Percentiles rank a stretch among this genome's conserved stretches.
Evolutionary conservation across 2,329 filamentous ascomycete genomes (phyloP).

Genomic region (Aspergillus pseudonomiae): DNA sequence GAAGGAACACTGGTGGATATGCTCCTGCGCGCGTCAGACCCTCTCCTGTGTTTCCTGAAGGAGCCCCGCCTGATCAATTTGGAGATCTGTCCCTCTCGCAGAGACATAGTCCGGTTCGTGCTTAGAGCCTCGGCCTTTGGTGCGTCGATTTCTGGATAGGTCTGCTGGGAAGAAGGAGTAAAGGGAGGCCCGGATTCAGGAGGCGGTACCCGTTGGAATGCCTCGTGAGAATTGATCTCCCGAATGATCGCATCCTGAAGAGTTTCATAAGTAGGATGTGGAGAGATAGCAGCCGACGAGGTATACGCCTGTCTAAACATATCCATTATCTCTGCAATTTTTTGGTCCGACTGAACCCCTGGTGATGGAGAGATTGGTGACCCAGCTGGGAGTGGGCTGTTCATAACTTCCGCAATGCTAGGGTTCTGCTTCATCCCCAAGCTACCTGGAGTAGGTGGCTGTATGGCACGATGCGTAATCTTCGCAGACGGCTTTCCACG

Average conservation of each 20-base stretch:
- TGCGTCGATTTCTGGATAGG: conserved; percentile 19
- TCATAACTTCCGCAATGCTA: conserved; percentile 47
- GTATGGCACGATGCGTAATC: conserved; percentile 39
- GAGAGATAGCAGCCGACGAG: conserved; percentile 31
- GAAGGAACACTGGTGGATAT: conserved; percentile 32
- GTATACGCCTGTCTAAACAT: conserved; percentile 44
- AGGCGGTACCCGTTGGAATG: conserved; percentile 40
- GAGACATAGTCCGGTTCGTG: conserved; percentile 29
- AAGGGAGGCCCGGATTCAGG: conserved; percentile 36
- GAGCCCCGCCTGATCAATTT: conserved; percentile 37
- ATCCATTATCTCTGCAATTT: conserved; percentile 45
- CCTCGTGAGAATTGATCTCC: conserved; percentile 49
- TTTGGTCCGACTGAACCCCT: conserved; percentile 32
- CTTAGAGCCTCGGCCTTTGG: conserved; percentile 16
- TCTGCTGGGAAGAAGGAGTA: conserved; percentile 33
- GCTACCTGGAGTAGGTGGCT: conserved; percentile 39
- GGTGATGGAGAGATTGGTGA: conserved; percentile 30
- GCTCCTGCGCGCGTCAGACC: conserved; percentile 32
- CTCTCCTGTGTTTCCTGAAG: conserved; percentile 31
- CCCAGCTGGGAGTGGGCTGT: conserved; percentile 39
- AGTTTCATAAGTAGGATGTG: conserved; percentile 43
- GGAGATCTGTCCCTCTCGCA: conserved; percentile 35
- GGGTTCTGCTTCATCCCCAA: conserved; percentile 30
- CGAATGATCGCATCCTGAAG: conserved; percentile 48
- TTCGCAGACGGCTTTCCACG: conserved; percentile 33